Evolutionary conservation across 108 stramenopile genomes (phyloP), one percentile per base, ranked within the genome.

Genomic region (Asterionellopsis glacialis): DNA sequence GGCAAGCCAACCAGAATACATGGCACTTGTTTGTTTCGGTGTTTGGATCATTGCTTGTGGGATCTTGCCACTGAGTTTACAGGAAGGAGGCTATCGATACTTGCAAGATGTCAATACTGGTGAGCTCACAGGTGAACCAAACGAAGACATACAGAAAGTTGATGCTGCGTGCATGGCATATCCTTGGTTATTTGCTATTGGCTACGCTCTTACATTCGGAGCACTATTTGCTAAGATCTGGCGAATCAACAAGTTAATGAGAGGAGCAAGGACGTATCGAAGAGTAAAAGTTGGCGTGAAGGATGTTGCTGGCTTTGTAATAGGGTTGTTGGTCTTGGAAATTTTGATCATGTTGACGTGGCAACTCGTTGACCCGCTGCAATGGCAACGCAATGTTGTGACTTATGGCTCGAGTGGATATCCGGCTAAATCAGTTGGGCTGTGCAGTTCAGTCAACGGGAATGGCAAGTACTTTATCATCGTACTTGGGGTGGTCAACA

Each of bases 151-250:
- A n/a, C n/a, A n/a, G n/a, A 24, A 47, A 25, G 12, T 38, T 18
- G 23, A 48, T 24, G 4, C 28, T 11, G 11, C 66, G 9, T 80
- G 79, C 53, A 64, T 61, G 51, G 54, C 64, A 0, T 45, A 47
- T 9, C 60, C 60, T 51, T 83, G 77, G 77, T 51, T 80, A 19
- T 57, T 71, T 28, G 59, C 59, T 13, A 55, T 81, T 22, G 85
- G 85, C 55, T 87, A 77, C 49, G 62, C 70, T 0, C 59, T 55
- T 12, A 65, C 66, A 6, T 75, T 83, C 45, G 55, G 70, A 0
- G 79, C 79, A n/a, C 70, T 87, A 2, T 77, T 72, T 42, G 53
- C 75, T 55, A 87, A 87, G 61, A 69, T 73, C 24, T 87, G 81
- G 81, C 61, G 79, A 51, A 41, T 83, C 54, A 80, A 75, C 49